A percentile compares a stretch with the other conserved stretches of the same genome.
phyloP scores from a whole-genome alignment of 768 basidiomycete species.

The Lactarius sp. region DNA sequence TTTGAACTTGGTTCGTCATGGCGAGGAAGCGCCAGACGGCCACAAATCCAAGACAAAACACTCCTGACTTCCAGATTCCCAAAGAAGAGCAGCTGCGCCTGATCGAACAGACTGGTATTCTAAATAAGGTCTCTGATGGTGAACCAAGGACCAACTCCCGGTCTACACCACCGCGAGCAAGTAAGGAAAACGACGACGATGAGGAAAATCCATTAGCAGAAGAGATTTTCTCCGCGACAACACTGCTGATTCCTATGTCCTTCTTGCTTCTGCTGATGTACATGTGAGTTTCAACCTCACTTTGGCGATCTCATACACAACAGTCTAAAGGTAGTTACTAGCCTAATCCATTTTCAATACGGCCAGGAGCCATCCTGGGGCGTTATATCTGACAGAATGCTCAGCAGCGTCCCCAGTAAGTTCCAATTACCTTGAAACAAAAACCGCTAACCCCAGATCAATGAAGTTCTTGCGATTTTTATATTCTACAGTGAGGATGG shows the following conservation, averaged over 20 bases:
- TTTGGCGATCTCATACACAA: background rate
- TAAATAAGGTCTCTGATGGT: conserved; percentile 35
- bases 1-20: conserved; percentile 8
- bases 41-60: background rate
- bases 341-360: conserved; percentile 77
- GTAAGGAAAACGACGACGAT: conserved; percentile 29
- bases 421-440: background rate
- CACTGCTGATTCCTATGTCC: conserved; percentile 67
- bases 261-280: conserved; percentile 79
- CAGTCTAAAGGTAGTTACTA: conserved; percentile 30
- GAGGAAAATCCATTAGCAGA: conserved; percentile 46
- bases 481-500: conserved; percentile 64
- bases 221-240: conserved; percentile 62
- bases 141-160: background rate
- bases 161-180: conserved; percentile 6
- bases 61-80: conserved; percentile 12
- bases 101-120: conserved; percentile 31
- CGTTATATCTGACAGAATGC: conserved; percentile 51
- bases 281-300: conserved; percentile 51
- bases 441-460: background rate
- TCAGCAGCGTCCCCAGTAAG: conserved; percentile 70
- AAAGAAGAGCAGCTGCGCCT: conserved; percentile 24
- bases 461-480: conserved; percentile 63
- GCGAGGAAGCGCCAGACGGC: conserved; percentile 5
- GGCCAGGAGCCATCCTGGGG: conserved; percentile 49